These are phyloP conservation scores for Arachnopeziza araneosa DNA, from an alignment of 2,329 filamentous ascomycete species.

Conservation along the genomic window DNA sequence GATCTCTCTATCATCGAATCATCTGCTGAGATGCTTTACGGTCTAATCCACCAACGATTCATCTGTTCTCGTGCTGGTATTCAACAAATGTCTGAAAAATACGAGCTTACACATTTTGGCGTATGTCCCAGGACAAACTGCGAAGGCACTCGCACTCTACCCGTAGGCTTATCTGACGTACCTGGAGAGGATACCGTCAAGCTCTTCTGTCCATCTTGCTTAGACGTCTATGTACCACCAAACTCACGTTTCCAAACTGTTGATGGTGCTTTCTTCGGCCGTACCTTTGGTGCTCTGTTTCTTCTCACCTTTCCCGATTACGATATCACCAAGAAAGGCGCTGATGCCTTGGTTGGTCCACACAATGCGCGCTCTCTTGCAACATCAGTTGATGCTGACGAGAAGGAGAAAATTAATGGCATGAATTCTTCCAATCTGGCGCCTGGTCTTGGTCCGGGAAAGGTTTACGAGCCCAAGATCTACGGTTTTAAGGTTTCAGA, in stretches of 20 bases:
- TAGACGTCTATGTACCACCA: conserved; percentile 94
- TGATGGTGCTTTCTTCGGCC: conserved; percentile 96
- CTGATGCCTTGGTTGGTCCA: conserved; percentile 45
- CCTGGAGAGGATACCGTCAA: conserved; percentile 97
- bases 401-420: conserved; percentile 66
- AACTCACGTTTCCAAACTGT: conserved; percentile 97
- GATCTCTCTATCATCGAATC: conserved; percentile 95
- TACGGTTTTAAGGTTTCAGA: conserved; percentile 96
- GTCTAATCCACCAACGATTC: conserved; percentile 95
- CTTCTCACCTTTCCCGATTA: conserved; percentile 98
- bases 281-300: conserved; percentile 94
- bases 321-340: conserved; percentile 70
- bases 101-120: conserved; percentile 93
- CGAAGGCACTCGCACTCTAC: conserved; percentile 82
- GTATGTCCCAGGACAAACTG: conserved; percentile 93
- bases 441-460: conserved; percentile 73
- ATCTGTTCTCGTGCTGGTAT: conserved; percentile 95
- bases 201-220: conserved; percentile 92
- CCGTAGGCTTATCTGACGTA: conserved; percentile 89
- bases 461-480: conserved; percentile 91
- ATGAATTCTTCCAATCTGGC: conserved; percentile 82
- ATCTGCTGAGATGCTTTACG: conserved; percentile 96
- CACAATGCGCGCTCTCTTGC: conserved; percentile 29
- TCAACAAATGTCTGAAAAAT: conserved; percentile 99
- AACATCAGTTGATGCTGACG: conserved; percentile 37